Conservation (phyloP, 352 stramenopile species). For the Globisporangium polare region DNA sequence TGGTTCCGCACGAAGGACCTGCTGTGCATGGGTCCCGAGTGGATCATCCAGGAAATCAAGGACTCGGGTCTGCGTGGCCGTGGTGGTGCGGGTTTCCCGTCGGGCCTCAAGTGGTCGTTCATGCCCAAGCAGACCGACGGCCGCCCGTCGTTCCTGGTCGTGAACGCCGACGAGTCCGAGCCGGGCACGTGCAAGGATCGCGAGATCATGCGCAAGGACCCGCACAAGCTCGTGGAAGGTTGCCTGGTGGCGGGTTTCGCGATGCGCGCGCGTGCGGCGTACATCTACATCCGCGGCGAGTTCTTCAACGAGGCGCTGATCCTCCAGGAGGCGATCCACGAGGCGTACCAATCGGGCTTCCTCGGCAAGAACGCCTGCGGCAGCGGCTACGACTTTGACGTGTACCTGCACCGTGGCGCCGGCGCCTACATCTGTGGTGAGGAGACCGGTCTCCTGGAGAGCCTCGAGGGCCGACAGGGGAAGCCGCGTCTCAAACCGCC, state of each 20-base stretch:
- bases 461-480: constrained; percentile 95
- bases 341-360: constrained; percentile 96
- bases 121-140: constrained; percentile 99
- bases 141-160: constrained; percentile 98
- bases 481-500: constrained; percentile 98
- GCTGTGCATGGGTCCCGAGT: constrained; percentile 98
- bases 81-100: constrained; percentile 98
- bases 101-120: constrained; percentile 99
- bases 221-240: constrained; percentile 99
- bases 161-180: constrained; percentile 99
- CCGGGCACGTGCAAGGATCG: constrained; percentile 99
- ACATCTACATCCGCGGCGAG: constrained; percentile 99
- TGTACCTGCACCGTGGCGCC: constrained; percentile 98
- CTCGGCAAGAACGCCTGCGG: constrained; percentile 97
- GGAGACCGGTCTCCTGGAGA: constrained; percentile 98
- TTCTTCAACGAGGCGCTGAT: constrained; percentile 99
- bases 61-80: constrained; percentile 97
- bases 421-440: constrained; percentile 99
- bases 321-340: constrained; percentile 98
- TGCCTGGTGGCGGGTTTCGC: constrained; percentile 97
- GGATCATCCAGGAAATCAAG: constrained; percentile 99
- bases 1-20: constrained; percentile 97
- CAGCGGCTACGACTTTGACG: constrained; percentile 99
- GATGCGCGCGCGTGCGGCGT: constrained; percentile 97
- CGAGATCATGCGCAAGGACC: constrained; percentile 99